Conservation (phyloP, 2,329 filamentous ascomycete species). For the Aspergillus ruber region DNA sequence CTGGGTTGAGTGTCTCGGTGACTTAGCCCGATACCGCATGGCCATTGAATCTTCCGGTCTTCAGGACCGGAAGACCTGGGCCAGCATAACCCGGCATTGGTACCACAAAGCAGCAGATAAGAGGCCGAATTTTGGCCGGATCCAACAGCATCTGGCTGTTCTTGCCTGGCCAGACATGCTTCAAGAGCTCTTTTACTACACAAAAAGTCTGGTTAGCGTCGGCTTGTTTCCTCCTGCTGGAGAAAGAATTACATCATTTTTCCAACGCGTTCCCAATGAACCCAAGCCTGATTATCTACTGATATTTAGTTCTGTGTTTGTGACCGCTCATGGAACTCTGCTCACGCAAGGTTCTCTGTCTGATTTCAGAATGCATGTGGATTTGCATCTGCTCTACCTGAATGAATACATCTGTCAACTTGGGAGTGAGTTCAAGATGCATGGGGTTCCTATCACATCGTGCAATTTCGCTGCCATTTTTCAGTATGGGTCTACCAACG, state of each 20-base stretch:
- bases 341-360: conserved; percentile 33
- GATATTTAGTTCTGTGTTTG: conserved; percentile 43
- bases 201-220: conserved; percentile 50
- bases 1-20: conserved; percentile 89
- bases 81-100: conserved; percentile 71
- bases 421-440: conserved; percentile 45
- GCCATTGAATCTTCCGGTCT: conserved; percentile 80
- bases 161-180: conserved; percentile 52
- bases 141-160: conserved; percentile 82
- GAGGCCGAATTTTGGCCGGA: conserved; percentile 64
- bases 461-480: conserved; percentile 52
- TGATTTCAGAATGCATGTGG: conserved; percentile 32
- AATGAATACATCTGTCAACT: conserved; percentile 43
- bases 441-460: conserved; percentile 50
- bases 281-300: conserved; percentile 24
- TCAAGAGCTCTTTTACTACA: conserved; percentile 55
- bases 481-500: conserved; percentile 45
- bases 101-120: conserved; percentile 76
- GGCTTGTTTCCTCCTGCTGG: conserved; percentile 52
- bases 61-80: conserved; percentile 72
- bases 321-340: conserved; percentile 48
- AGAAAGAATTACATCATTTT: conserved; percentile 51
- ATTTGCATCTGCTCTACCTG: conserved; percentile 40
- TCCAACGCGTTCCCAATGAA: conserved; percentile 45
- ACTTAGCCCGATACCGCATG: conserved; percentile 81